These are phyloP conservation scores for Chaetoceros tenuissimus DNA, from an alignment of 108 stramenopile genomes.

Conservation along the genomic window DNA sequence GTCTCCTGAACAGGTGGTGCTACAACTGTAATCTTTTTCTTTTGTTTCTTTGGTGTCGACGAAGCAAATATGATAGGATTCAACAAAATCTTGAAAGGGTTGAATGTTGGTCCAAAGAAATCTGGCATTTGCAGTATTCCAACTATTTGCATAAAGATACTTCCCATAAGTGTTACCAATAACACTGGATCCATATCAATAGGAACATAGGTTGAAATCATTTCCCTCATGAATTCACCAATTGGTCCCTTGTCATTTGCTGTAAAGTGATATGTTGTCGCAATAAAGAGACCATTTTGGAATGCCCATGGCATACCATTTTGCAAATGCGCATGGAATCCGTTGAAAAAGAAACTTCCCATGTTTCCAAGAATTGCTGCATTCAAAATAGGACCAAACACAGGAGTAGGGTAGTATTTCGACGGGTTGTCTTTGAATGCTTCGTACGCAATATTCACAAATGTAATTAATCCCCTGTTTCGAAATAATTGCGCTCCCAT, in stretches of 20 bases:
- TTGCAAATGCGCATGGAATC: constrained; percentile 55
- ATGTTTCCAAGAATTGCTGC: constrained; percentile 70
- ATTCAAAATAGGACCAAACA: constrained; percentile 75
- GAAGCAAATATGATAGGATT: constrained; percentile 1
- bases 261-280: constrained; percentile 72
- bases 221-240: constrained; percentile 37
- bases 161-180: constrained; percentile 45
- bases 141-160: constrained; percentile 57
- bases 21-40: too few relatives aligned
- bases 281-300: constrained; percentile 61
- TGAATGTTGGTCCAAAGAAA: constrained; percentile 60
- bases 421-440: constrained; percentile 55
- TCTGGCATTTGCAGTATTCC: constrained; percentile 53
- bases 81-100: constrained; percentile 31
- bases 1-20: too few relatives aligned
- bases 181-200: constrained; percentile 34
- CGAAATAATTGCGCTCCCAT: constrained; percentile 62
- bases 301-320: constrained; percentile 71
- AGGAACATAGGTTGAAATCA: constrained; percentile 17
- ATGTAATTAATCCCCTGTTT: constrained; percentile 42
- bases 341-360: constrained; percentile 65
- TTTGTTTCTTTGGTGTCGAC: constrained; percentile 5
- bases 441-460: constrained; percentile 31
- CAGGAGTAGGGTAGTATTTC: constrained; percentile 60
- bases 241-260: constrained; percentile 59